Evolutionary conservation across 2,329 filamentous ascomycete species (phyloP).

Genomic region (Ciborinia camelliae): DNA sequence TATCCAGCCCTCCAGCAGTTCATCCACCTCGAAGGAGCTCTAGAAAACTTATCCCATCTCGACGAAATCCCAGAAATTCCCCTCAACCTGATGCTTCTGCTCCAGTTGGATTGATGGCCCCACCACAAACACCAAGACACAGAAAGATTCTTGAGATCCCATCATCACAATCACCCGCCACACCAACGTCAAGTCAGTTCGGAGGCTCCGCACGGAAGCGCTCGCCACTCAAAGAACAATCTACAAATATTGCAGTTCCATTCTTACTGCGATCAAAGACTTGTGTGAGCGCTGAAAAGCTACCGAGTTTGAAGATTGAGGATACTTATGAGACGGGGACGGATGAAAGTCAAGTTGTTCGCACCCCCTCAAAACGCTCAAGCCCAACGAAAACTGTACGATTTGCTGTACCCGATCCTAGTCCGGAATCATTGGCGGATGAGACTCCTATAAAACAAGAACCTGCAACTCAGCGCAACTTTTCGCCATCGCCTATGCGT

Average conservation of each 20-base stretch:
- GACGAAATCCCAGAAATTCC: conserved; percentile 9
- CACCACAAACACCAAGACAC: conserved; percentile 33
- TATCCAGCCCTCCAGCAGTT: conserved; percentile 20
- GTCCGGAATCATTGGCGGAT: conserved; percentile 16
- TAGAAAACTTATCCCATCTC: conserved; percentile 1
- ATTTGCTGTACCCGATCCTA: conserved; percentile 26
- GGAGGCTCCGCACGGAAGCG: conserved; percentile 22
- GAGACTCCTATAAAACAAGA: conserved; percentile 15
- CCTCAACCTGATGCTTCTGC: conserved; percentile 2
- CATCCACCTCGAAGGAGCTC: conserved; percentile 13
- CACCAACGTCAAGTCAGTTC: conserved; percentile 32
- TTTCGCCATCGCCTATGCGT: background rate
- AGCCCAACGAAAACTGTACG: conserved; percentile 35
- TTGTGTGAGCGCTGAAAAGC: conserved; percentile 20
- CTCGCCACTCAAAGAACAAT: conserved; percentile 28
- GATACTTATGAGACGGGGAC: conserved; percentile 31
- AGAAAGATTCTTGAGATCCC: conserved; percentile 32
- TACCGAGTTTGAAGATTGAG: conserved; percentile 29
- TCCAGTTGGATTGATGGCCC: conserved; percentile 23
- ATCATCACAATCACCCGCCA: conserved; percentile 38
- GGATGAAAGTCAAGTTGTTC: conserved; percentile 26
- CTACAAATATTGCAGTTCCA: conserved; percentile 31
- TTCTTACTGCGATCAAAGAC: conserved; percentile 24
- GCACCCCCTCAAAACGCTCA: conserved; percentile 27
- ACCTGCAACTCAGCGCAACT: background rate